phyloP scores from a whole-genome alignment of 345 rosid genomes.

The Citrus sinensis region DNA sequence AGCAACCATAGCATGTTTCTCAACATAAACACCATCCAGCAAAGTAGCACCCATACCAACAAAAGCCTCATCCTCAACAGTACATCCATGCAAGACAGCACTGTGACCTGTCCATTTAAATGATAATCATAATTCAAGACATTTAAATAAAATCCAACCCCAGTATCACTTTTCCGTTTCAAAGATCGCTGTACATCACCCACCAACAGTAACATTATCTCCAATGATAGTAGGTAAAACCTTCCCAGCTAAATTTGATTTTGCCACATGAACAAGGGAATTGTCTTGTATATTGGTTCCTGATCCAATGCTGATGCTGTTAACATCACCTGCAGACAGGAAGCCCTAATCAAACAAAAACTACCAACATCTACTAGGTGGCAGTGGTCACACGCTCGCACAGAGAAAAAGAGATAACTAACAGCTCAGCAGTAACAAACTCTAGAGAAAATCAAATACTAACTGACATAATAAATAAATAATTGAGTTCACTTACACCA shows the following conservation, averaged over 20 bases:
- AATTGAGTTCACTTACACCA: background rate
- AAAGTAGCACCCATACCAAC: conserved; percentile 80
- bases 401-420: background rate
- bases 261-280: conserved; percentile 80
- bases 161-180: background rate
- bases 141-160: background rate
- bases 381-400: background rate
- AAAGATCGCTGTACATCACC: background rate
- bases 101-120: conserved; percentile 63
- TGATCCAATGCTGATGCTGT: conserved; percentile 64
- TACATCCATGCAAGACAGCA: conserved; percentile 85
- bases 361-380: background rate
- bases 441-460: background rate
- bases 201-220: conserved; percentile 78
- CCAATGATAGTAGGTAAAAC: conserved; percentile 77
- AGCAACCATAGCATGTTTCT: conserved; percentile 89
- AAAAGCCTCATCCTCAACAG: conserved; percentile 82
- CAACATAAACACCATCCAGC: conserved; percentile 83
- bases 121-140: conserved; percentile 6
- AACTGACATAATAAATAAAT: background rate
- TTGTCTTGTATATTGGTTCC: conserved; percentile 85
- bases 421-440: background rate
- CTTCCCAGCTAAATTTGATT: conserved; percentile 75
- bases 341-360: conserved; percentile 7
- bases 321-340: conserved; percentile 59